Percentiles rank a stretch among this genome's conserved stretches.
Conservation (phyloP, 208 protist species). For the Crithidia thermophila region DNA sequence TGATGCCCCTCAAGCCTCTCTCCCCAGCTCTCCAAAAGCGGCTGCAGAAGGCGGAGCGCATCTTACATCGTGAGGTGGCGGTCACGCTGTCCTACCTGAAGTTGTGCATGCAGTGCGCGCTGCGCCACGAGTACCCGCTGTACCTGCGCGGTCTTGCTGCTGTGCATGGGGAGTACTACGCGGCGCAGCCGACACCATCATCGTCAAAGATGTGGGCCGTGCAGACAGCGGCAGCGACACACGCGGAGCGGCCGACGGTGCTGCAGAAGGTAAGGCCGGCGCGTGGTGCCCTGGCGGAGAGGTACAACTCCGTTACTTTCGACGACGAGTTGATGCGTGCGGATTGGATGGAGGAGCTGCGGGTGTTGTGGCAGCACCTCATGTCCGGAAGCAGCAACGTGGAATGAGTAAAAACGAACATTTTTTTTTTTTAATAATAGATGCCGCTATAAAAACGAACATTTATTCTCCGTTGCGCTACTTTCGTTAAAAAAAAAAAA, state of each 20-base stretch:
- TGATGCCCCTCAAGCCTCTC: not conserved
- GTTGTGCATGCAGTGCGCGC: constrained; percentile 19
- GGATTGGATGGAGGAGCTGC: constrained; percentile 25
- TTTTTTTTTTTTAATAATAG: no score
- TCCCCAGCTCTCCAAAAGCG: not conserved
- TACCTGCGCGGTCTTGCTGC: constrained; percentile 18
- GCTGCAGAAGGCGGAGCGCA: constrained; percentile 1
- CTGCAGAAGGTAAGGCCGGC: no score
- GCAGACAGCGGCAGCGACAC: not conserved
- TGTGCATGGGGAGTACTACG: constrained; percentile 10
- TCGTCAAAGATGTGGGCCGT: no score
- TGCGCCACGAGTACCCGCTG: constrained; percentile 24
- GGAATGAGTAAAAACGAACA: not conserved
- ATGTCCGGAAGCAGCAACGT: constrained; percentile 26
- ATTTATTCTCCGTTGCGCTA: no score
- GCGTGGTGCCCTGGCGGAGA: not conserved
- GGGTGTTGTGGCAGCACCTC: constrained; percentile 22
- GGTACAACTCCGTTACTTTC: not conserved
- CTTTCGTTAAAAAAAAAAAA: no score
- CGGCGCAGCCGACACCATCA: not conserved
- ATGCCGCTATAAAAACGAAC: no score
- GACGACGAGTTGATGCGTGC: constrained; percentile 2
- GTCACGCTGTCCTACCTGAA: constrained; percentile 6
- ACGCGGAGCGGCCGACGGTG: not conserved
- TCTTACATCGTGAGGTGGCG: constrained; percentile 21